Evolutionary conservation across 352 stramenopile species (phyloP), one percentile per base, ranked within the genome.

Genomic region (Phytophthora citricola): DNA sequence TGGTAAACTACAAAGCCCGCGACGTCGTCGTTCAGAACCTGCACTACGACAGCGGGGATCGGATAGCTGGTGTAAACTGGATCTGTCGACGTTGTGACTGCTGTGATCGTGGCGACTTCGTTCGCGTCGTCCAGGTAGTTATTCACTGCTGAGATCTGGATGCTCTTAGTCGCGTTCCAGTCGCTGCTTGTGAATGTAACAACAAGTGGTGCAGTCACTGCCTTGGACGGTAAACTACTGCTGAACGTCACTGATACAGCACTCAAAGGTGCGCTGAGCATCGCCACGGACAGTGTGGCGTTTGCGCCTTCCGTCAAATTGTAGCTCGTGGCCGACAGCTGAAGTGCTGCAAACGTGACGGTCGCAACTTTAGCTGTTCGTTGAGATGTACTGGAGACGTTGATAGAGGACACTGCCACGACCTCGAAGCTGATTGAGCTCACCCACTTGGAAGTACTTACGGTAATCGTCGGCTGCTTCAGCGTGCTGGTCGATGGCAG

Each of bases 71-170:
- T 54, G 45, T 91, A 89, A 4, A 85, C 9, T 0, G 51, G 14
- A 51, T 91, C 83, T 0, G 26, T 73, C 6, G 78, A 83, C 0
- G 43, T 55, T 17, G 83, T 66, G 2, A 65, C 58, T 3, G 63
- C 43, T 1, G 49, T 63, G 32, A 89, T 62, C 0, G 27, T 56
- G 17, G 72, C 67, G 2, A 58, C 44, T 1, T 49, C 62, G 40
- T 86, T 73, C 0, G 48, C 54, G 44, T 89, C 78, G 51, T 91
- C 76, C 2, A 91, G 2, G 38, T 78, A 87, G 38, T 91, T 81
- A 49, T 87, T 87, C 0, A 78, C 31, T 12, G 78, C 75, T 27
- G 45, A 32, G 14, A 89, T 63, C 39, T 80, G 71, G n/a, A 89
- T 14, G 0, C 15, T 73, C 7, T 73, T 69, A 38, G 56, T 48